phyloP scores from a whole-genome alignment of 2,329 filamentous ascomycete genomes.

The Fusarium piperis region DNA sequence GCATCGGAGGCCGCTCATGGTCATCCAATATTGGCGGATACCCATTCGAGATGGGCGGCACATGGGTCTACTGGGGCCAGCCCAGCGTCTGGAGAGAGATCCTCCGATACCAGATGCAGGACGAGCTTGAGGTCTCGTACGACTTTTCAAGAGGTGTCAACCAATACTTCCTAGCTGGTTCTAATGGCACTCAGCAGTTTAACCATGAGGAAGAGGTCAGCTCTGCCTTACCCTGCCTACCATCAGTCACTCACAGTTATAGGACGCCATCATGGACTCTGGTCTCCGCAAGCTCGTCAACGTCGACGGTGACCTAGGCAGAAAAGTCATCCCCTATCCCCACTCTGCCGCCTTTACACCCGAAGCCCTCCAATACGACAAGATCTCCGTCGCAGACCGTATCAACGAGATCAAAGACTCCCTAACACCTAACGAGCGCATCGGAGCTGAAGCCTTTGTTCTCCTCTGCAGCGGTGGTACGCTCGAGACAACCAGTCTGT shows the following conservation, averaged over 20 bases:
- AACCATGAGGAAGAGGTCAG: conserved; percentile 54
- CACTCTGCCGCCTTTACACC: conserved; percentile 48
- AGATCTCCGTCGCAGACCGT: conserved; percentile 54
- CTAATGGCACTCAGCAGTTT: conserved; percentile 45
- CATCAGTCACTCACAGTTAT: neutral
- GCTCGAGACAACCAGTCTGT: conserved; percentile 54
- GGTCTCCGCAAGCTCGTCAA: conserved; percentile 56
- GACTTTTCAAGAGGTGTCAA: conserved; percentile 55
- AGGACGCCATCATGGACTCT: conserved; percentile 45
- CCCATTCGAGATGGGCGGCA: conserved; percentile 60
- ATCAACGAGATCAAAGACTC: conserved; percentile 51
- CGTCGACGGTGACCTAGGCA: conserved; percentile 53
- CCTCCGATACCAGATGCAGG: conserved; percentile 55
- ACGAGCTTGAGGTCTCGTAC: conserved; percentile 51
- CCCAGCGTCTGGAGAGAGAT: conserved; percentile 57
- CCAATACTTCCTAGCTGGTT: conserved; percentile 50
- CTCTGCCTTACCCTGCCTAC: too few species aligned
- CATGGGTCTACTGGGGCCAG: conserved; percentile 59
- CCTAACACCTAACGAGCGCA: conserved; percentile 53
- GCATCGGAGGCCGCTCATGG: conserved; percentile 60
- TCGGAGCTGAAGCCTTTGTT: conserved; percentile 52
- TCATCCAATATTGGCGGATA: conserved; percentile 55
- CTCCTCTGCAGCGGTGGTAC: conserved; percentile 55
- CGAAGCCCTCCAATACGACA: conserved; percentile 49
- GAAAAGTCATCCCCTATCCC: conserved; percentile 52